Evolutionary conservation across 169 alveolate genomes (phyloP).

Genomic region (Cryptosporidium baileyi): DNA sequence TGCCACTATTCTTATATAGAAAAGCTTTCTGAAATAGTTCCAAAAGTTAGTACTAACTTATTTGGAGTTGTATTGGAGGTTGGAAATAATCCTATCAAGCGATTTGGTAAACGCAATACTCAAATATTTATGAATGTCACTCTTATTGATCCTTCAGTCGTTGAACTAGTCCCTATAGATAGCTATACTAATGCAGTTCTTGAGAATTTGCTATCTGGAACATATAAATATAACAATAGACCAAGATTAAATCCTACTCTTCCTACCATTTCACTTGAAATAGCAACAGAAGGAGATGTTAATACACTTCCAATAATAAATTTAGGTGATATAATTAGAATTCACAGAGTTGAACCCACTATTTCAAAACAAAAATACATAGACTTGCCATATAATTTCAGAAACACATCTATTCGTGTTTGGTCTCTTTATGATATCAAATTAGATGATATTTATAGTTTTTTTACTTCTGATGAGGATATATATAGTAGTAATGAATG

Average conservation of each 20-base stretch:
- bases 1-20: constrained; percentile 14
- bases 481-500: constrained; percentile 14
- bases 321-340: constrained; percentile 60
- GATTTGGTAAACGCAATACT: constrained; percentile 1
- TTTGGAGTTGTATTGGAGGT: constrained; percentile 62
- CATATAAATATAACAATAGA: constrained; percentile 15
- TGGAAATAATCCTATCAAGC: constrained; percentile 57
- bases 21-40: constrained; percentile 28
- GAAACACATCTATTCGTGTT: constrained; percentile 33
- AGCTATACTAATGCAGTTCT: background rate
- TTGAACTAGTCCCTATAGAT: constrained; percentile 49
- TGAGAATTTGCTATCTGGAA: constrained; percentile 37
- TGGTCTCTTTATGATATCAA: constrained; percentile 49
- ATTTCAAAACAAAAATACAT: constrained; percentile 54
- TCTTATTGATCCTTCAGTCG: constrained; percentile 54
- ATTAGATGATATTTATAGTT: constrained; percentile 4
- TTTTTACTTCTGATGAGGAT: constrained; percentile 28
- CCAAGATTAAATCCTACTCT: constrained; percentile 22
- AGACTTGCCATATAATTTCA: constrained; percentile 42
- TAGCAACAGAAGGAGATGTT: constrained; percentile 55
- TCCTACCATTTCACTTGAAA: constrained; percentile 48
- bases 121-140: constrained; percentile 57
- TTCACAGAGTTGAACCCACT: constrained; percentile 58
- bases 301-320: constrained; percentile 51
- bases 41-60: constrained; percentile 31